Evolutionary conservation across 192 early-diverging fungal genomes (phyloP).

Genomic region (Allomyces javanicus): DNA sequence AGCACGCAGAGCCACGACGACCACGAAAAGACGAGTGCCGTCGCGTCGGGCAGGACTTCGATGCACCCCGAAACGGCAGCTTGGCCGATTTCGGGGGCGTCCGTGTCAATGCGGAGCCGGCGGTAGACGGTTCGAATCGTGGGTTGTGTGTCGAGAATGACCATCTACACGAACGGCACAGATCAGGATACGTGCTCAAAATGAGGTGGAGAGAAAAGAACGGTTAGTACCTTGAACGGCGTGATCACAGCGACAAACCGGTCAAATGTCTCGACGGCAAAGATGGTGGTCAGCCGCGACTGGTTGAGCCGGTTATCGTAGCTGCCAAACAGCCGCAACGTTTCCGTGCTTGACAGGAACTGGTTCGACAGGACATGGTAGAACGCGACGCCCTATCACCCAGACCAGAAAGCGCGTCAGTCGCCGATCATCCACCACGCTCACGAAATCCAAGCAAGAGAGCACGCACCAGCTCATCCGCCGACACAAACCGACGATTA

Average conservation of each 20-base stretch:
- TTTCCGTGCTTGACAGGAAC: background rate
- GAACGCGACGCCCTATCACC: background rate
- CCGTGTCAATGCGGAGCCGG: background rate
- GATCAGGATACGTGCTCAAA: too few relatives aligned
- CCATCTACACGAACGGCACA: background rate
- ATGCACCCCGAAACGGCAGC: background rate
- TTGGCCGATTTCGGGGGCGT: background rate
- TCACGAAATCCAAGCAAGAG: background rate
- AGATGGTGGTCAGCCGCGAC: background rate
- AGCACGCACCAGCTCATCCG: background rate
- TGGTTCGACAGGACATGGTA: background rate
- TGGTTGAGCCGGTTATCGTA: background rate
- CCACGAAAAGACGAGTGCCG: background rate
- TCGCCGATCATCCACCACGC: background rate
- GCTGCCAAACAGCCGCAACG: background rate
- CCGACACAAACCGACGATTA: background rate
- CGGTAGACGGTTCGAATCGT: background rate
- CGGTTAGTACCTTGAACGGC: background rate
- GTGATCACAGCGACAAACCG: background rate
- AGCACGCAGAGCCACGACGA: background rate
- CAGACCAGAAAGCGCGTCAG: background rate
- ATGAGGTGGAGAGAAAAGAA: too few relatives aligned
- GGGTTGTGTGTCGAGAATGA: background rate
- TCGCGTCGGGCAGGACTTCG: background rate
- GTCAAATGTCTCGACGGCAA: background rate